phyloP scores from a whole-genome alignment of 2,329 filamentous ascomycete genomes.

The Trichoderma sp. region DNA sequence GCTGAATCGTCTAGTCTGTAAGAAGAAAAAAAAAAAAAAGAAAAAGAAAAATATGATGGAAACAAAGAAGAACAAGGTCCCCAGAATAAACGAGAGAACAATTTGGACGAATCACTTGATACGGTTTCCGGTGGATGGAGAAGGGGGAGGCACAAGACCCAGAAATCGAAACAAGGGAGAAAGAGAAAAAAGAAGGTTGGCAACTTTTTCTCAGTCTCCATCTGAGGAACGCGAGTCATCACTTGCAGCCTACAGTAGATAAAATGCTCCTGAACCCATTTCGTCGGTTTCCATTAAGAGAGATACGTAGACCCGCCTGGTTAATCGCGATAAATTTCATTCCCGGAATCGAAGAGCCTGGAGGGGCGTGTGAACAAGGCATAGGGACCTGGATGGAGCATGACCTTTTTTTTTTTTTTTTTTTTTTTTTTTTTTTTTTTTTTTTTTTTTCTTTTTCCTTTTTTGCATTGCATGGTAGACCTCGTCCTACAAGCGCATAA shows the following conservation, averaged over 20 bases:
- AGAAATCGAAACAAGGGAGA: not conserved
- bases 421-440: not conserved
- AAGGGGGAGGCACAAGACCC: not conserved
- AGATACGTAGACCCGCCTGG: not conserved
- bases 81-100: not conserved
- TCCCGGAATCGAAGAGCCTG: not conserved
- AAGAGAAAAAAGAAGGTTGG: not conserved
- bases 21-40: not conserved
- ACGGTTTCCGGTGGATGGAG: not conserved
- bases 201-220: not conserved
- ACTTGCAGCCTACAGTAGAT: not conserved
- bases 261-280: not conserved
- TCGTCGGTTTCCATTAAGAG: not conserved
- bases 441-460: not conserved
- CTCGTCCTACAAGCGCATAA: not conserved
- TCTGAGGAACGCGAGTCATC: not conserved
- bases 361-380: not conserved
- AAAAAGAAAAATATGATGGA: not conserved
- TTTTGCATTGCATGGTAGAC: not conserved
- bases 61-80: not conserved
- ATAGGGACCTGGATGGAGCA: not conserved
- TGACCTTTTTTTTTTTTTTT: not conserved
- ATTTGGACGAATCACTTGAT: not conserved
- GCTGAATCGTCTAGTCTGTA: not conserved
- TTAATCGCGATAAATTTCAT: not conserved